Evolutionary conservation across 371 early-diverging fungal species (phyloP).

Genomic region (Apophysomyces variabilis): DNA sequence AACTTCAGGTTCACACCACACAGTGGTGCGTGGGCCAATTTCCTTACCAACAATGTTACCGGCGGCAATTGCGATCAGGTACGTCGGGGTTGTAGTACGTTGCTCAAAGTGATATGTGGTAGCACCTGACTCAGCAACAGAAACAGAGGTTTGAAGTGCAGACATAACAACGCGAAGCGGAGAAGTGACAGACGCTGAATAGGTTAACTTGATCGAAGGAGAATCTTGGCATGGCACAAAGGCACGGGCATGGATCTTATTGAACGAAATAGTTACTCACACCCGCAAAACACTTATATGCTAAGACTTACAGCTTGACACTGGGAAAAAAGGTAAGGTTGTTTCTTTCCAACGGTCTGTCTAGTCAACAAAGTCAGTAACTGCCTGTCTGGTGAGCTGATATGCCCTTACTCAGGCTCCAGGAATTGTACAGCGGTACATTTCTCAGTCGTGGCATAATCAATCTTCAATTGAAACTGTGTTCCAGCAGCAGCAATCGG

Average conservation of each 20-base stretch:
- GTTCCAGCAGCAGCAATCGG: slow-evolving; percentile 42
- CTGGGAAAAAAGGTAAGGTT: slow-evolving; percentile 96
- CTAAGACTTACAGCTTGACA: slow-evolving; percentile 75
- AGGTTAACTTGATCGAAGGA: slow-evolving; percentile 90
- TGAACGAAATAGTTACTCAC: not conserved
- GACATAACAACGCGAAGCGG: slow-evolving; percentile 55
- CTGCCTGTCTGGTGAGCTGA: not conserved
- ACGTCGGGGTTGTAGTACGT: slow-evolving; percentile 81
- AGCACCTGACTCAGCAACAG: slow-evolving; percentile 48
- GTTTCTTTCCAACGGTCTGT: slow-evolving; percentile 93
- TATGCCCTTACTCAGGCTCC: slow-evolving; percentile 68
- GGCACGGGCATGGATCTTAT: slow-evolving; percentile 91
- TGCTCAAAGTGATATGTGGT: slow-evolving; percentile 73
- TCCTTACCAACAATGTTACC: slow-evolving; percentile 82
- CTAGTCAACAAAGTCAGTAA: slow-evolving; percentile 30
- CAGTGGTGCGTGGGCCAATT: slow-evolving; percentile 91
- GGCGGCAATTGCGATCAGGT: slow-evolving; percentile 93
- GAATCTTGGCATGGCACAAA: slow-evolving; percentile 93
- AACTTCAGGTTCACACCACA: slow-evolving; percentile 95
- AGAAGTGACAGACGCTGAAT: slow-evolving; percentile 79
- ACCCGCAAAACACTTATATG: not conserved
- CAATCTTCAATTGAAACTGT: slow-evolving; percentile 62
- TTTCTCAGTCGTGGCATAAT: slow-evolving; percentile 81
- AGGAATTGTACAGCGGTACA: slow-evolving; percentile 93
- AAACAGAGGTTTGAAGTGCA: slow-evolving; percentile 33